phyloP scores from a whole-genome alignment of 2,329 filamentous ascomycete genomes.

The Neopestalotiopsis clavispora region DNA sequence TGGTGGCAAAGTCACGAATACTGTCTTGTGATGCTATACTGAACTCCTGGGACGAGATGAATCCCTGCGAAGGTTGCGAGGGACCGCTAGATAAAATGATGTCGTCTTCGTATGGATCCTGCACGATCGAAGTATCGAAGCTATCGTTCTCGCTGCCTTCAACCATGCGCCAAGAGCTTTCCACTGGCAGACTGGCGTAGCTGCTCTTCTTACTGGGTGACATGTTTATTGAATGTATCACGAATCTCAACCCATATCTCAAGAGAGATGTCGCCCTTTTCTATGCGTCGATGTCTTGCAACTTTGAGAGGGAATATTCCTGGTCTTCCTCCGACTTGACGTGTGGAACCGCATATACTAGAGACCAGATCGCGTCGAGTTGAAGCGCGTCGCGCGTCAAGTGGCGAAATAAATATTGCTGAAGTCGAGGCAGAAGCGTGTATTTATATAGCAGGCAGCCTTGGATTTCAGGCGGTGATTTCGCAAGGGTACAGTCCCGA shows the following conservation, averaged over 20 bases:
- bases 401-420: conserved; percentile 15
- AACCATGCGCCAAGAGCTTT: conserved; percentile 65
- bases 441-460: conserved; percentile 16
- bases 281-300: not conserved
- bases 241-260: conserved; percentile 1
- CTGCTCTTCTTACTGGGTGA: conserved; percentile 25
- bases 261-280: not conserved
- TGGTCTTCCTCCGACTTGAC: not conserved
- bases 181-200: conserved; percentile 43
- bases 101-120: conserved; percentile 48
- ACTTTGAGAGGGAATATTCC: not conserved
- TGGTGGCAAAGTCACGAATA: conserved; percentile 57
- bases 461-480: conserved; percentile 4
- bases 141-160: conserved; percentile 64
- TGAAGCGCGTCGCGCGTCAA: conserved; percentile 19
- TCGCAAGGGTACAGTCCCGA: not conserved
- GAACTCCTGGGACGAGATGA: conserved; percentile 41
- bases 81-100: conserved; percentile 48
- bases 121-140: conserved; percentile 60
- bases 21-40: conserved; percentile 60
- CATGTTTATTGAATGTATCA: conserved; percentile 14
- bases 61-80: conserved; percentile 44
- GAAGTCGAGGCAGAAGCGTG: conserved; percentile 10
- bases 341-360: not conserved
- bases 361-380: conserved; percentile 3